These are phyloP conservation scores for Rubia tinctorum DNA, from an alignment of 305 asterid genomes.

Conservation along the genomic window DNA sequence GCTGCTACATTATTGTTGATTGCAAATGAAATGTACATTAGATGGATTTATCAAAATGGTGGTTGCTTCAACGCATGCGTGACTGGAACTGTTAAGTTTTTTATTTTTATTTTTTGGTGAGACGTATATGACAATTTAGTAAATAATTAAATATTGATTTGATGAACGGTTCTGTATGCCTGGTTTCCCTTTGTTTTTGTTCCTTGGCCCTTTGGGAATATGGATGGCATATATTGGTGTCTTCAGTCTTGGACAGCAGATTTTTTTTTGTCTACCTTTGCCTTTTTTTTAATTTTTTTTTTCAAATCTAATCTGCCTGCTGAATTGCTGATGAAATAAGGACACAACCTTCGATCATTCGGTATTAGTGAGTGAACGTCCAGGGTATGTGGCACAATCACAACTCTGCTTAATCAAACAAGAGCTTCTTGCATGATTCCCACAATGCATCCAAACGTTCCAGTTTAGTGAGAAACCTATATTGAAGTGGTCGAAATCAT, in stretches of 20 bases:
- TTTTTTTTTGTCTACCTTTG: too few species aligned
- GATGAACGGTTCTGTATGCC: neutral
- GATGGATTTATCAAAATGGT: slow-evolving; percentile 1
- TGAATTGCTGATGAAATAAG: too few species aligned
- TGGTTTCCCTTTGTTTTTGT: neutral
- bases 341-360: too few species aligned
- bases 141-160: slow-evolving; percentile 7
- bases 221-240: neutral
- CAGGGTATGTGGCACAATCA: too few species aligned
- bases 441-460: too few species aligned
- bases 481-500: too few species aligned
- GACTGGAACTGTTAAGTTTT: neutral
- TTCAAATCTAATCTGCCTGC: too few species aligned
- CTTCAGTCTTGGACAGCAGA: neutral
- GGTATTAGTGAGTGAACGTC: too few species aligned
- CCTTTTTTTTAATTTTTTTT: too few species aligned
- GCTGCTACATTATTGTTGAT: neutral
- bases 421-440: too few species aligned
- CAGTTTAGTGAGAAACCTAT: too few species aligned
- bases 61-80: slow-evolving; percentile 6
- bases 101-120: neutral
- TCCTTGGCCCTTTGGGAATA: neutral
- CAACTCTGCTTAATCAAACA: too few species aligned
- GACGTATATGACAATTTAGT: slow-evolving; percentile 1
- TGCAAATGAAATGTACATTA: slow-evolving; percentile 22